Evolutionary conservation across 495 filamentous ascomycete species (phyloP).

Genomic region (Neurospora sp.): DNA sequence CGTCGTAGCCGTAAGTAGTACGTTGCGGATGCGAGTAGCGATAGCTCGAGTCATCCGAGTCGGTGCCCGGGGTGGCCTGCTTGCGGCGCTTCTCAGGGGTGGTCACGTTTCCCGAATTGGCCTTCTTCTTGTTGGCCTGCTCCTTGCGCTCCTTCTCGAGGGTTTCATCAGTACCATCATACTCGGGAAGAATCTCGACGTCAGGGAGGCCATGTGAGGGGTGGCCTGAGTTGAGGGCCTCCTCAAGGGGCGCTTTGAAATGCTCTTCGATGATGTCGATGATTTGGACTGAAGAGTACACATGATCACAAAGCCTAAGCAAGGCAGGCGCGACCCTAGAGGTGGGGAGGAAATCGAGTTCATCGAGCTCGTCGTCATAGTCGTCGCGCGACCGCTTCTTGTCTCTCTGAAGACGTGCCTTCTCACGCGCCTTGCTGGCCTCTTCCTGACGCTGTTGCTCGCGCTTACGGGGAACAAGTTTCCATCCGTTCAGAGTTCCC

Average conservation of each 20-base stretch:
- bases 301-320: slow-evolving; percentile 31
- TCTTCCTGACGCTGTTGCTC: slow-evolving; percentile 39
- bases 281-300: slow-evolving; percentile 30
- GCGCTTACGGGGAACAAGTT: slow-evolving; percentile 40
- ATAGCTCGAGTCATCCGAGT: neutral
- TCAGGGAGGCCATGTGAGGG: slow-evolving; percentile 42
- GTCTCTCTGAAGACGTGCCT: slow-evolving; percentile 19
- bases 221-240: slow-evolving; percentile 9
- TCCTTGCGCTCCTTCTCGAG: slow-evolving; percentile 28
- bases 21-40: neutral
- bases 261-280: slow-evolving; percentile 20
- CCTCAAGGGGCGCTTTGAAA: slow-evolving; percentile 16
- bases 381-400: slow-evolving; percentile 10
- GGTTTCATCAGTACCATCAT: neutral
- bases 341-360: slow-evolving; percentile 5
- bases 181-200: slow-evolving; percentile 52
- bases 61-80: neutral
- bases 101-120: neutral
- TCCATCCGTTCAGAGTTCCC: slow-evolving; percentile 27
- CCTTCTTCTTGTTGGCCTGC: neutral
- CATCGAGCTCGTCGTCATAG: slow-evolving; percentile 19
- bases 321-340: slow-evolving; percentile 29
- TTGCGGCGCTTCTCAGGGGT: neutral
- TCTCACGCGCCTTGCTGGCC: slow-evolving; percentile 6
- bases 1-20: slow-evolving; percentile 1